phyloP scores from a whole-genome alignment of 2,329 filamentous ascomycete genomes.

The Gliomastix tumulicola region DNA sequence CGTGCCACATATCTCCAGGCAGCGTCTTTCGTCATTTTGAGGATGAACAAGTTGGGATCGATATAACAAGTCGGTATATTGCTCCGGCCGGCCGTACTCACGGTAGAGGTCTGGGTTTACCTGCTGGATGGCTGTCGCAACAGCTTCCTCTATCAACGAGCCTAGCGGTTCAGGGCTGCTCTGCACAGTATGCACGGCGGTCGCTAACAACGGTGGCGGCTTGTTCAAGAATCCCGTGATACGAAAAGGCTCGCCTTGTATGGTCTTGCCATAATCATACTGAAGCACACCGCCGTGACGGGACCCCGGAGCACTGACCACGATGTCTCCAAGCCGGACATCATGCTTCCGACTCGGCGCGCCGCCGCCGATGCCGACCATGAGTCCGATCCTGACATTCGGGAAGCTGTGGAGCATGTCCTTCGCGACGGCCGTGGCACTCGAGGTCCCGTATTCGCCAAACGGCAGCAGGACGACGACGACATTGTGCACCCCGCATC shows the following conservation, averaged over 20 bases:
- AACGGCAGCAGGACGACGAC: conserved; percentile 20
- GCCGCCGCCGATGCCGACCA: conserved; percentile 25
- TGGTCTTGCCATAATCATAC: conserved; percentile 6
- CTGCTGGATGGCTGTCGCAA: background rate
- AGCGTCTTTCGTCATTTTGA: background rate
- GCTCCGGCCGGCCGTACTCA: background rate
- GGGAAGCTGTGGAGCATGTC: conserved; percentile 19
- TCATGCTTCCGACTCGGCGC: conserved; percentile 19
- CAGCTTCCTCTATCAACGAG: background rate
- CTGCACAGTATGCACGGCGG: background rate
- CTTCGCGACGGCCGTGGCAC: conserved; percentile 15
- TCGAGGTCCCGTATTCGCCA: conserved; percentile 13
- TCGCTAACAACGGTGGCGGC: background rate
- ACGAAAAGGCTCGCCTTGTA: conserved; percentile 1
- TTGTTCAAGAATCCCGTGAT: background rate
- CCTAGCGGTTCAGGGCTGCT: background rate
- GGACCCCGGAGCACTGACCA: conserved; percentile 5
- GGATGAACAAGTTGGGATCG: background rate
- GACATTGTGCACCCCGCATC: conserved; percentile 22
- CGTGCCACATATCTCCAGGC: background rate
- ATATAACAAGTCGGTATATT: background rate
- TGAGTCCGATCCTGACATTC: conserved; percentile 16
- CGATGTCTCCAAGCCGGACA: conserved; percentile 14
- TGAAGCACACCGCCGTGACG: conserved; percentile 1
- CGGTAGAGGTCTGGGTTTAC: background rate